A percentile compares a stretch with the other conserved stretches of the same genome.
Conservation (phyloP, 1,284 basidiomycete species). For the Ceratobasidium sp. region DNA sequence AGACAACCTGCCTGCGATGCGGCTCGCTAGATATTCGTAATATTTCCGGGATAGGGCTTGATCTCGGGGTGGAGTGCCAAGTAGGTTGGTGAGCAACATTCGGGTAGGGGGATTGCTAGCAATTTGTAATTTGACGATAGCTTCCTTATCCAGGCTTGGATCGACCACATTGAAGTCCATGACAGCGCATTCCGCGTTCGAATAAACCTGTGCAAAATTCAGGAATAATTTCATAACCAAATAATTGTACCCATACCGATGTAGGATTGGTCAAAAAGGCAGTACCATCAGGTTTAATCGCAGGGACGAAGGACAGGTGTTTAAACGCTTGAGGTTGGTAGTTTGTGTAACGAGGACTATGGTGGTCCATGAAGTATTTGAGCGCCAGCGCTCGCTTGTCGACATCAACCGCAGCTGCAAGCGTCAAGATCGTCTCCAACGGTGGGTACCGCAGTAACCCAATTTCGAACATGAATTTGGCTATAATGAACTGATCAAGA, state of each 20-base stretch:
- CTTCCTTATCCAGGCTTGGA: conserved; percentile 67
- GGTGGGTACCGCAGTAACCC: conserved; percentile 82
- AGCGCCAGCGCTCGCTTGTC: conserved; percentile 68
- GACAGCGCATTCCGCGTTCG: conserved; percentile 72
- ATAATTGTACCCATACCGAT: conserved; percentile 62
- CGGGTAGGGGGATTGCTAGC: conserved; percentile 76
- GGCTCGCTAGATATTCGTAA: conserved; percentile 82
- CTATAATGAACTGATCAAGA: conserved; percentile 58
- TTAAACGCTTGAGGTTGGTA: conserved; percentile 68
- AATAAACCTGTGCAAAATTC: conserved; percentile 69
- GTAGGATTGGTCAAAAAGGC: conserved; percentile 71
- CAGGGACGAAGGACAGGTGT: conserved; percentile 83
- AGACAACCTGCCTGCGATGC: conserved; percentile 67
- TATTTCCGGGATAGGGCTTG: conserved; percentile 68
- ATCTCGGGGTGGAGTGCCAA: conserved; percentile 70
- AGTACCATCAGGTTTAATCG: conserved; percentile 63
- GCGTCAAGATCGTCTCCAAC: conserved; percentile 69
- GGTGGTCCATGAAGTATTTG: conserved; percentile 81
- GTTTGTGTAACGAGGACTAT: conserved; percentile 68
- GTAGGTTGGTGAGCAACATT: conserved; percentile 72
- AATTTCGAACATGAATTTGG: conserved; percentile 83
- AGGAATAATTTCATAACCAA: neutral
- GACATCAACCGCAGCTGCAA: conserved; percentile 69
- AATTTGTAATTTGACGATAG: conserved; percentile 76
- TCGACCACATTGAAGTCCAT: conserved; percentile 81